Evolutionary conservation across 306 rosid genomes (phyloP), one percentile per base, ranked within the genome.

Genomic region (Pterocarpus santalinus): DNA sequence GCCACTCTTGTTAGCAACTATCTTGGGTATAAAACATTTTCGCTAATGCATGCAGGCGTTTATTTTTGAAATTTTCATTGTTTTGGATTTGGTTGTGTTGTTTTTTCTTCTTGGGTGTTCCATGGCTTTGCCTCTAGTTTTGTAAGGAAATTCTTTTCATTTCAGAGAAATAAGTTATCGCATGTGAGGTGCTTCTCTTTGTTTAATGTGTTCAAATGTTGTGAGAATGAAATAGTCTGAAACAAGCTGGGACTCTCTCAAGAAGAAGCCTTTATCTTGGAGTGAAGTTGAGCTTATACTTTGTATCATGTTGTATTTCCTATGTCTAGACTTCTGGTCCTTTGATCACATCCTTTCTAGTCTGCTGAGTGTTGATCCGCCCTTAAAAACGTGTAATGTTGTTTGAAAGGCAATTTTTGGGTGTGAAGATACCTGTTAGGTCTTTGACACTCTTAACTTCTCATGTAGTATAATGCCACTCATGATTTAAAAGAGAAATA

Each of bases 321-420:
- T 34, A 36, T 73, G 70, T 55, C 55, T 73, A 13, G 64, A 56
- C 7, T 1, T 56, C 39, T 65, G 12, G 41, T 81, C 13, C 56
- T 57, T 72, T 81, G 73, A 62, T 73, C 28, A 30, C 35, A 73
- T 67, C 61, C 65, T 66, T 84, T 5, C 8, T 34, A 65, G 70
- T 43, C n/a, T 73, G 80, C 55, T 55, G 61, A 55, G 30, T n/a
- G 30, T 73, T 47, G 39, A n/a, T 58, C 64, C 34, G 15, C 79
- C 28, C 69, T 55, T 55, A 8, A 62, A 73, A 52, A 35, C 70
- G 41, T 34, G 36, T 14, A 46, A 38, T 33, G 6, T 71, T 22
- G 22, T 62, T 66, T 65, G 16, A 13, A 47, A 73, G 52, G 51
- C 15, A 65, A 65, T 56, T 52, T 22, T 6, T 22, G 34, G 34